Evolutionary conservation across 352 stramenopile species (phyloP).

Genomic region (Phytophthora podocarpi): DNA sequence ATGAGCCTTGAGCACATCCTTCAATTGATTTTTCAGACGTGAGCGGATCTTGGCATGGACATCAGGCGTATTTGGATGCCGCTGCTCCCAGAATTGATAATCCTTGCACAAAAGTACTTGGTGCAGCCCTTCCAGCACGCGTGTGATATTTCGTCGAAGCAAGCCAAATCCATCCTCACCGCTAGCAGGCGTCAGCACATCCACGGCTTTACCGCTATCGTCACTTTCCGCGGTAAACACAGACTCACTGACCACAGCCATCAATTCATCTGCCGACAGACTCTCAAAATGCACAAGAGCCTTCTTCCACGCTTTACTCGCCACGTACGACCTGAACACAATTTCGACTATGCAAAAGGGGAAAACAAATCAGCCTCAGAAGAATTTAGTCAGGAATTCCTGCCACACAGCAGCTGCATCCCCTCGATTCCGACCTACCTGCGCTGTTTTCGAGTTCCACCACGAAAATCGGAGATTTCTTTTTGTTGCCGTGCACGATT

Average conservation of each 20-base stretch:
- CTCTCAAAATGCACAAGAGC: conserved; percentile 74
- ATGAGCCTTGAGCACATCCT: conserved; percentile 44
- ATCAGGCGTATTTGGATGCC: conserved; percentile 64
- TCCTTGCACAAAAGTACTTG: conserved; percentile 66
- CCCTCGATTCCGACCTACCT: conserved; percentile 31
- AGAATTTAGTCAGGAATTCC: conserved; percentile 1
- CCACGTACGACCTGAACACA: conserved; percentile 80
- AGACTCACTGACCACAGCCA: conserved; percentile 32
- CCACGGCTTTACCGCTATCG: conserved; percentile 23
- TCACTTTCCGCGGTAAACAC: conserved; percentile 21
- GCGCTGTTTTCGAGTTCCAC: conserved; percentile 62
- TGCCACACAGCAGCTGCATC: background rate
- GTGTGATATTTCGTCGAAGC: conserved; percentile 70
- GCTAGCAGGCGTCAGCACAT: conserved; percentile 58
- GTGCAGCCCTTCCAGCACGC: conserved; percentile 72
- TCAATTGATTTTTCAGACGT: conserved; percentile 62
- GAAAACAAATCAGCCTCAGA: background rate
- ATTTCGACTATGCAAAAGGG: conserved; percentile 46
- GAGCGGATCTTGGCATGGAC: conserved; percentile 64
- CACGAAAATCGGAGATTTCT: conserved; percentile 81
- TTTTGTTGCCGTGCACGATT: conserved; percentile 78
- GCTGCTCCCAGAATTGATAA: conserved; percentile 89
- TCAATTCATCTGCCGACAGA: conserved; percentile 56
- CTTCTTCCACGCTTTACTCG: conserved; percentile 86
- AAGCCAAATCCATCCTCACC: conserved; percentile 85